Evolutionary conservation across 768 basidiomycete species (phyloP).

Genomic region (Porpolomopsis calyptriformis): DNA sequence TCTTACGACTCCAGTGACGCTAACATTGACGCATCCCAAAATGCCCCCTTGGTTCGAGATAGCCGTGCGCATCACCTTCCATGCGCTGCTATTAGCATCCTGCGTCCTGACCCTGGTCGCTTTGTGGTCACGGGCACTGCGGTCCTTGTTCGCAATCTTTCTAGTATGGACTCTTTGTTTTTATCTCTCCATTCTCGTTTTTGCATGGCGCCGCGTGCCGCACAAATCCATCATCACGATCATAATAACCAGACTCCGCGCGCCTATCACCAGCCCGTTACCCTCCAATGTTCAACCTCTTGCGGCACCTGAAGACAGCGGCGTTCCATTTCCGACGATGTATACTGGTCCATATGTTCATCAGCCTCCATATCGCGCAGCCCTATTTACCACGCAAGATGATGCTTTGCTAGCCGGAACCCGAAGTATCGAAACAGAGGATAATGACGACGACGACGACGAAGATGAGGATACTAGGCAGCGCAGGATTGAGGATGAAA

Average conservation of each 20-base stretch:
- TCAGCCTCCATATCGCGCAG: slow-evolving; percentile 48
- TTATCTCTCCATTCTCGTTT: slow-evolving; percentile 40
- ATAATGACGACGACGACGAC: slow-evolving; percentile 55
- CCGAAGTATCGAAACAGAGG: slow-evolving; percentile 44
- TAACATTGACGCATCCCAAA: slow-evolving; percentile 14
- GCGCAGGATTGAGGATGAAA: slow-evolving; percentile 70
- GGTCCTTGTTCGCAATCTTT: slow-evolving; percentile 51
- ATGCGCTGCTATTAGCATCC: slow-evolving; percentile 48
- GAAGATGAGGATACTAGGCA: slow-evolving; percentile 68
- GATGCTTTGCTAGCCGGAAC: slow-evolving; percentile 29
- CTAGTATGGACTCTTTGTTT: slow-evolving; percentile 50
- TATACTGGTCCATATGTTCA: slow-evolving; percentile 54
- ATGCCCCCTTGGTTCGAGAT: slow-evolving; percentile 29
- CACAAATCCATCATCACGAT: slow-evolving; percentile 46
- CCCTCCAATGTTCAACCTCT: slow-evolving; percentile 29
- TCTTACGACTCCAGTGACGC: slow-evolving; percentile 17
- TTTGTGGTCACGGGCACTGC: slow-evolving; percentile 47
- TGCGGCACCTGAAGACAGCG: slow-evolving; percentile 27
- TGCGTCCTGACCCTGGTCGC: slow-evolving; percentile 46
- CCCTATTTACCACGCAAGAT: slow-evolving; percentile 30
- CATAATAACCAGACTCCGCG: slow-evolving; percentile 35
- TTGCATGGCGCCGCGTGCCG: slow-evolving; percentile 52
- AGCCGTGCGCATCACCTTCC: slow-evolving; percentile 42
- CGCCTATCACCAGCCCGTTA: slow-evolving; percentile 20
- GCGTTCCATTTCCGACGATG: slow-evolving; percentile 35